Evolutionary conservation across 352 stramenopile species (phyloP), one percentile per base, ranked within the genome.

Genomic region (Phytophthora melonis): DNA sequence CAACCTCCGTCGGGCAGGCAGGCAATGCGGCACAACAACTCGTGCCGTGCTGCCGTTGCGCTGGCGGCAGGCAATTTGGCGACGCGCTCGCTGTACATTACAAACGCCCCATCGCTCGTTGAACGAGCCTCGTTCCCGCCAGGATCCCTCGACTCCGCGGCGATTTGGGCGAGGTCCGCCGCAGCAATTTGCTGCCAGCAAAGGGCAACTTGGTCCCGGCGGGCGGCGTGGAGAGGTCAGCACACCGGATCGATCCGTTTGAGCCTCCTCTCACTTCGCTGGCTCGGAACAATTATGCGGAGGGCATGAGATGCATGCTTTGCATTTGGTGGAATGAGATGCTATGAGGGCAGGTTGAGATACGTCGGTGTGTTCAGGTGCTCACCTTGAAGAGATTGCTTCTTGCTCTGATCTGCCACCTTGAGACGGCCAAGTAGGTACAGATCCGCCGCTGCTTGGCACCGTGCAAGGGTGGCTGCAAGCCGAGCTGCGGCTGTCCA

Each of bases 21-120:
- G n/a, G n/a, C n/a, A n/a, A n/a, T n/a, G n/a, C 23, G 23, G 23
- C 23, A 25, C 23, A 25, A 25, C 23, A 25, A 25, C 23, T 25
- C 13, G n/a, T 54, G 16, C 16, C 18, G 43, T 50, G 43, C 43
- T 50, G 43, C 43, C 18, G n/a, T 13, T 8, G 32, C 32, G 10
- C 47, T 54, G 47, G n/a, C 47, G 18, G 47, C 56, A 13, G 61
- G 56, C 69, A 73, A 76, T 64, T 49, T 69, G 64, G 69, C 58
- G 39, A 69, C 43, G 8, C 14, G 23, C 57, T 30, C 16, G 47
- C n/a, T 19, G 36, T 30, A 30, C 25, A 30, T 67, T 66, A 41
- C 47, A 66, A 19, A 65, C 61, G 63, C 23, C 32, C 30, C 47
- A 9, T 66, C 18, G 52, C 27, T 45, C 57, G 52, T 61, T 19